These are phyloP conservation scores for Leucoagaricus sp. DNA, from an alignment of 1,284 basidiomycete species.

Conservation along the genomic window DNA sequence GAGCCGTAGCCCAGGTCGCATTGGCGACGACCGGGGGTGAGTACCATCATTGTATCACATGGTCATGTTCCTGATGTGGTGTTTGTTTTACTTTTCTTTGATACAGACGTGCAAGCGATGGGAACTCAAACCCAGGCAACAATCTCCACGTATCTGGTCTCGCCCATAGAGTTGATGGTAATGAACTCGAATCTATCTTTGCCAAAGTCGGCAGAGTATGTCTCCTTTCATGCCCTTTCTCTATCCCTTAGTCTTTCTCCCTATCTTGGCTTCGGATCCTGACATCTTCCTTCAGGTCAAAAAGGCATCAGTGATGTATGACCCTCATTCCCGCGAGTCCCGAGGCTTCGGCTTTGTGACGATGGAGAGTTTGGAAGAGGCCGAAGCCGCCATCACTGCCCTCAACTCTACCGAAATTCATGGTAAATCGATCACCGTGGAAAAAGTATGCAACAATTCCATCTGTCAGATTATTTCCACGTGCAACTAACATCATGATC, in stretches of 20 bases:
- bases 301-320: conserved; percentile 94
- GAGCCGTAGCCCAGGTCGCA: conserved; percentile 63
- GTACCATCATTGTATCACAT: conserved; percentile 28
- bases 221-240: conserved; percentile 20
- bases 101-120: conserved; percentile 16
- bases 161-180: conserved; percentile 77
- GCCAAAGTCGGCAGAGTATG: conserved; percentile 87
- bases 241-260: neutral
- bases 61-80: conserved; percentile 19
- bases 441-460: conserved; percentile 61
- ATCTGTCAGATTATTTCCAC: conserved; percentile 12
- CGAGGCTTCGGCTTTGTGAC: conserved; percentile 99
- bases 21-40: conserved; percentile 52
- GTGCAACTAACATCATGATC: conserved; percentile 9
- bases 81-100: neutral
- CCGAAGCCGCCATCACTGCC: conserved; percentile 85
- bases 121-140: conserved; percentile 81
- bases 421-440: conserved; percentile 85
- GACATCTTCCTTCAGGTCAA: conserved; percentile 54
- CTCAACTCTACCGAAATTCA: conserved; percentile 83
- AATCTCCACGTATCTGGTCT: conserved; percentile 96
- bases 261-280: neutral
- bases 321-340: conserved; percentile 95
- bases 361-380: conserved; percentile 86
- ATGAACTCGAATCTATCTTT: conserved; percentile 87